Percentiles rank a stretch among this genome's conserved stretches.
Evolutionary conservation across 2,329 filamentous ascomycete genomes (phyloP).

Genomic region (Peltaster fructicola): DNA sequence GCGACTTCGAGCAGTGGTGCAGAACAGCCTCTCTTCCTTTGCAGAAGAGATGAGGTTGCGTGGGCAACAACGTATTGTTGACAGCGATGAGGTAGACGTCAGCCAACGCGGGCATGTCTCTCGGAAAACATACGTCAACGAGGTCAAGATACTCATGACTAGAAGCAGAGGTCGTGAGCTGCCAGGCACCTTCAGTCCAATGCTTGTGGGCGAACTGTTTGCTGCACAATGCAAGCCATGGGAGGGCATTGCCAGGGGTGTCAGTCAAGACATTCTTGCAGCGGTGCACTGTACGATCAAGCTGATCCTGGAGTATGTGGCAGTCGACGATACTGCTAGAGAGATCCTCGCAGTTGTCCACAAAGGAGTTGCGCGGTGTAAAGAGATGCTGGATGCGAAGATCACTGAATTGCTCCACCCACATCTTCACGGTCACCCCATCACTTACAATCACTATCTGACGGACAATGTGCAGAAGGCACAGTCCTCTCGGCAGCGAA

Average conservation of each 20-base stretch:
- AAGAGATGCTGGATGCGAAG: constrained; percentile 4
- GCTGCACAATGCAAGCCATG: constrained; percentile 38
- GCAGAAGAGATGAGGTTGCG: constrained; percentile 20
- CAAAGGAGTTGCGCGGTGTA: constrained; percentile 3
- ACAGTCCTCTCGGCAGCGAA: constrained; percentile 7
- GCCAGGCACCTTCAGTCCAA: constrained; percentile 23
- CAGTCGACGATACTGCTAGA: constrained; percentile 4
- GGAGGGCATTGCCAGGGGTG: constrained; percentile 21
- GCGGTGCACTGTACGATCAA: constrained; percentile 12
- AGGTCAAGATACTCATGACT: constrained; percentile 14
- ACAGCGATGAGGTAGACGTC: constrained; percentile 1
- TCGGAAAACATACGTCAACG: constrained; percentile 9
- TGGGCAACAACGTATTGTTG: constrained; percentile 25
- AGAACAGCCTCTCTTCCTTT: constrained; percentile 32
- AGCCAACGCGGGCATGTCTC: constrained; percentile 5
- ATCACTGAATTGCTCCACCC: constrained; percentile 6
- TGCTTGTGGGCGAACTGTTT: constrained; percentile 24
- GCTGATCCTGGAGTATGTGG: constrained; percentile 3
- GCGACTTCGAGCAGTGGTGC: constrained; percentile 35
- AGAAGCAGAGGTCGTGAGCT: constrained; percentile 28
- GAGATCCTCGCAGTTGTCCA: constrained; percentile 4
- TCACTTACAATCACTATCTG: constrained; percentile 21
- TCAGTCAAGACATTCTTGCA: constrained; percentile 7
- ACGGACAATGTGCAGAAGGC: constrained; percentile 18
- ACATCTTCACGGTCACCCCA: constrained; percentile 9